phyloP scores from a whole-genome alignment of 306 rosid genomes.

The Lathyrus aphaca region DNA sequence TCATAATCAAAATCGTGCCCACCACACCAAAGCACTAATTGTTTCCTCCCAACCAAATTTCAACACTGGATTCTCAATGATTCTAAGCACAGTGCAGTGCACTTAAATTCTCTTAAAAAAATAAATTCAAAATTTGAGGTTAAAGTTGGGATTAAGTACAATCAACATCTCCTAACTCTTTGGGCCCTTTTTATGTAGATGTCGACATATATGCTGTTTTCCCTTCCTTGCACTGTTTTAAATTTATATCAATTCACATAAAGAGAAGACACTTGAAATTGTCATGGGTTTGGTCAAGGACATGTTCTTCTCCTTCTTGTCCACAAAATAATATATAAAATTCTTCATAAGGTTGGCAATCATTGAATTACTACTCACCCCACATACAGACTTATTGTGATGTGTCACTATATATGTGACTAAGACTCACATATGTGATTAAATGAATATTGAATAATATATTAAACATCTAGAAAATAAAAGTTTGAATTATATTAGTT shows the following conservation, averaged over 20 bases:
- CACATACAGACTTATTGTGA: not conserved
- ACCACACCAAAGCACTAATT: no score
- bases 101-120: not conserved
- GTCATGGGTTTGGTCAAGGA: slow-evolving; percentile 35
- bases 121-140: slow-evolving; percentile 19
- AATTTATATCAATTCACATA: slow-evolving; percentile 23
- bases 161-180: slow-evolving; percentile 44
- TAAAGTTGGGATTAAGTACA: slow-evolving; percentile 40
- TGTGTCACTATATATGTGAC: not conserved
- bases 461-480: no score
- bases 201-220: slow-evolving; percentile 31
- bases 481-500: no score
- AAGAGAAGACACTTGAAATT: slow-evolving; percentile 19
- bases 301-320: slow-evolving; percentile 40
- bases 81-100: no score
- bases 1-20: no score
- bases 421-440: not conserved
- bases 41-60: no score
- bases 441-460: no score
- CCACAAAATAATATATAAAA: slow-evolving; percentile 28
- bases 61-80: no score
- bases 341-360: slow-evolving; percentile 26
- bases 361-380: slow-evolving; percentile 39
- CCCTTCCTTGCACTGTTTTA: slow-evolving; percentile 34
- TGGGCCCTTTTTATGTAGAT: slow-evolving; percentile 43